Evolutionary conservation across 768 basidiomycete genomes (phyloP), one percentile per base, ranked within the genome.

Genomic region (Rhodotorula paludigena): DNA sequence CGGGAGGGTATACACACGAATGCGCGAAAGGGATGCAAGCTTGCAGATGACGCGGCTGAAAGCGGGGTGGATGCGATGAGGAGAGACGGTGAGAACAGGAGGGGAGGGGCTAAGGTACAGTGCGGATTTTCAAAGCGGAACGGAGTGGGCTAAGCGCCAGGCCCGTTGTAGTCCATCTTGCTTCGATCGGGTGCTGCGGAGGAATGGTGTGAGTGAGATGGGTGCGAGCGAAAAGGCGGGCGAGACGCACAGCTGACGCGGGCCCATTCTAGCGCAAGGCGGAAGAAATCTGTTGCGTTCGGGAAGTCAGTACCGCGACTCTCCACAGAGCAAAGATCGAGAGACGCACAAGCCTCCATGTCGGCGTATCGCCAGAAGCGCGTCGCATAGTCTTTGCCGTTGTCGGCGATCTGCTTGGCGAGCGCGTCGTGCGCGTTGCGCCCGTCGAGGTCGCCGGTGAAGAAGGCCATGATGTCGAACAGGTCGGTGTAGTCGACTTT

Each of bases 401-500:
- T 80, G 4, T 76, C 61, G 0, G 85, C 88, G 44, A 89, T 87
- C 60, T 80, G 82, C 51, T 75, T 75, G 2, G 83, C 87, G 51
- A 87, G 74, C 2, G 80, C 82, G 58, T 89, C 87, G 69, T 89
- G 87, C 0, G 80, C 84, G 16, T 82, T 82, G 44, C 82, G 81
- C 25, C 86, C 85, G 63, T 83, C 80, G 21, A 81, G 79, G 71
- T 84, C 83, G 5, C 88, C 87, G 0, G 85, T 83, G 79, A 89
- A 89, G 80, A 91, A 91, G 1, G 85, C 78, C 52, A 88, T 80
- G 7, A 85, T 80, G 72, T 91, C 89, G 75, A 88, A 84, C 11
- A 90, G 54, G 63, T 76, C 75, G 60, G 68, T 68, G 64, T 76
- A 76, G 64, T 76, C 75, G 55, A 76, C 55, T 59, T 73, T 75